Evolutionary conservation across 73 alveolate species (phyloP), one percentile per base, ranked within the genome.

Genomic region (Paramecium caudatum): DNA sequence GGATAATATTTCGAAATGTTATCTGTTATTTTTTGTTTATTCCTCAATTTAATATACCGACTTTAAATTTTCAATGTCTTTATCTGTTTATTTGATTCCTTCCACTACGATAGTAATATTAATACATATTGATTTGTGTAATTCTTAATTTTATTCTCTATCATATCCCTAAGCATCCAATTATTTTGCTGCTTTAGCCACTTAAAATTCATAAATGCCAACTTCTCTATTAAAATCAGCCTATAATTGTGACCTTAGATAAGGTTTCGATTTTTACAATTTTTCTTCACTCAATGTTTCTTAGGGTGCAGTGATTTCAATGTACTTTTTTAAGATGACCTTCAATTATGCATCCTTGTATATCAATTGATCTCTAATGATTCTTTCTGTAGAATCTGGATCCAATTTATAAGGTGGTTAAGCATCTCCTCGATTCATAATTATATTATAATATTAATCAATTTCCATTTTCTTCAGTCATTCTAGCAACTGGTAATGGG

Each of bases 71-170:
- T 65, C 83, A 25, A 65, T 65, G 27, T 65, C 83, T 1, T 10
- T 25, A 65, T 65, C 83, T 32, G 61, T 65, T 33, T 65, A 13
- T 33, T 65, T 65, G 5, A 65, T 32, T 15, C 49, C 49, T 33
- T 65, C 47, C 10, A 65, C 83, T 65, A 65, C 27, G 47, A 30
- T 32, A 65, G 8, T 65, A n/a, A 65, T 0, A 0, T 4, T 7
- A 65, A n/a, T 65, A 65, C 83, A 25, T 65, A 65, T 65, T 4
- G 83, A 33, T 3, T 65, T 65, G n/a, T 65, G 32, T 65, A 65
- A 65, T 33, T 65, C 83, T 65, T 33, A 65, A 65, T 65, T 65
- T 65, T 65, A 65, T 65, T 65, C 83, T 65, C 83, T 30, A 65
- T 65, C 83, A 65, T 25, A 65, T 13, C 19, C 34, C 34, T 33